These are phyloP conservation scores for Teunomyces funiuensis DNA, from an alignment of 805 yeast species.

Conservation along the genomic window DNA sequence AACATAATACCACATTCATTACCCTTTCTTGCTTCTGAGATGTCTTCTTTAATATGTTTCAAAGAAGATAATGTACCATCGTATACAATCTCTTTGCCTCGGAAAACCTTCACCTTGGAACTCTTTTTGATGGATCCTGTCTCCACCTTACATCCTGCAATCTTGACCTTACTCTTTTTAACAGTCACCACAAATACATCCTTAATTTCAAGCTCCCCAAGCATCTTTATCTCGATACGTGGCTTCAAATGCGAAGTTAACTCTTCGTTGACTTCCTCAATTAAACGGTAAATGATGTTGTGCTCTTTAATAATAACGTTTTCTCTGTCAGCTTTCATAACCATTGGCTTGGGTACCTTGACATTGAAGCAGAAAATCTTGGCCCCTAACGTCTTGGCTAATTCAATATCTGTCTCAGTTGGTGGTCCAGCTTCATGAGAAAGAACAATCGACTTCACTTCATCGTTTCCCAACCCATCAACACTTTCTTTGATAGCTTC, in stretches of 20 bases:
- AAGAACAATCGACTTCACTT: conserved; percentile 69
- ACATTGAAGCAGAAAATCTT: conserved; percentile 77
- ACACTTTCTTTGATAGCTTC: conserved; percentile 90
- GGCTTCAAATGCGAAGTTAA: conserved; percentile 64
- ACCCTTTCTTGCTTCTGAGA: conserved; percentile 75
- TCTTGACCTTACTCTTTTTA: conserved; percentile 53
- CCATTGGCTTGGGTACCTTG: conserved; percentile 62
- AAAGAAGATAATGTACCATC: conserved; percentile 68
- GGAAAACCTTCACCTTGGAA: conserved; percentile 55
- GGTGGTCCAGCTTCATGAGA: conserved; percentile 81
- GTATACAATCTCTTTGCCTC: conserved; percentile 49
- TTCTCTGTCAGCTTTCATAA: conserved; percentile 53
- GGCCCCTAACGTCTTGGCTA: conserved; percentile 51
- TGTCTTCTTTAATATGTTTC: conserved; percentile 81
- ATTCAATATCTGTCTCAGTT: conserved; percentile 41
- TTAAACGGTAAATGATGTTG: conserved; percentile 82
- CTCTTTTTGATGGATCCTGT: conserved; percentile 66
- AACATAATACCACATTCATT: conserved; percentile 87
- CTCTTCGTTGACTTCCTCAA: conserved; percentile 75
- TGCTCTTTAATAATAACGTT: conserved; percentile 62
- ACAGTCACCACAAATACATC: conserved; percentile 70
- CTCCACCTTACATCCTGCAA: conserved; percentile 86
- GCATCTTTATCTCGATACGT: conserved; percentile 59
- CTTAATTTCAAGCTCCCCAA: conserved; percentile 67
- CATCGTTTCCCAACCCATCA: conserved; percentile 80